phyloP scores from a whole-genome alignment of 1,139 yeast species.

The Maudiozyma humilis region DNA sequence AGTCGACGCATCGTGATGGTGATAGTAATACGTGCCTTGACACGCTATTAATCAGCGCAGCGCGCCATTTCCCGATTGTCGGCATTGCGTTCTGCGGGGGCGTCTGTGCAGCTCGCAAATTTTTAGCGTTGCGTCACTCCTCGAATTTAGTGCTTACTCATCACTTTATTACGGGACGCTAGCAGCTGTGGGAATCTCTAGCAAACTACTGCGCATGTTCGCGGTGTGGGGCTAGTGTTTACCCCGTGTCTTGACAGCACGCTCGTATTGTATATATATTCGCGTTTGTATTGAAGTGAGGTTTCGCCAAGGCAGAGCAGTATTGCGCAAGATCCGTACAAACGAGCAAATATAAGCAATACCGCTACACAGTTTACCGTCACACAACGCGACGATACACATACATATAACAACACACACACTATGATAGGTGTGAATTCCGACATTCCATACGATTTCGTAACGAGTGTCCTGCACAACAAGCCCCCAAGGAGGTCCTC shows the following conservation, averaged over 20 bases:
- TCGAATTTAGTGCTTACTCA: constrained; percentile 8
- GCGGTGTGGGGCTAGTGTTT: background rate
- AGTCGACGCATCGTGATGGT: constrained; percentile 1
- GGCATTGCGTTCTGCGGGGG: background rate
- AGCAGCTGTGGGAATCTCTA: background rate
- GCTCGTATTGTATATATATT: background rate
- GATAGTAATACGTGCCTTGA: too few species aligned
- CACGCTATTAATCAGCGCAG: background rate
- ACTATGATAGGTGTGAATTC: constrained; percentile 1
- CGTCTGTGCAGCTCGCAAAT: background rate
- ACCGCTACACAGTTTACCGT: too few species aligned
- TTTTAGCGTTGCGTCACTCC: background rate
- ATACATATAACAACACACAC: background rate
- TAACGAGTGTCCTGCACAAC: constrained; percentile 3
- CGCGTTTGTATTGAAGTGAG: background rate
- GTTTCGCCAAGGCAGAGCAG: too few species aligned
- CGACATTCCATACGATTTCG: constrained; percentile 4
- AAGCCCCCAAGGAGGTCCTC: background rate
- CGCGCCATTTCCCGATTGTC: too few species aligned
- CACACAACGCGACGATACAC: too few species aligned
- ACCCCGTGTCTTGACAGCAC: too few species aligned
- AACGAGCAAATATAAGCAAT: too few species aligned
- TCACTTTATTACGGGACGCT: background rate
- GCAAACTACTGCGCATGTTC: background rate
- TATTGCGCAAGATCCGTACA: too few species aligned